Evolutionary conservation across 2,329 filamentous ascomycete genomes (phyloP).

Genomic region (Colletotrichum sp.): DNA sequence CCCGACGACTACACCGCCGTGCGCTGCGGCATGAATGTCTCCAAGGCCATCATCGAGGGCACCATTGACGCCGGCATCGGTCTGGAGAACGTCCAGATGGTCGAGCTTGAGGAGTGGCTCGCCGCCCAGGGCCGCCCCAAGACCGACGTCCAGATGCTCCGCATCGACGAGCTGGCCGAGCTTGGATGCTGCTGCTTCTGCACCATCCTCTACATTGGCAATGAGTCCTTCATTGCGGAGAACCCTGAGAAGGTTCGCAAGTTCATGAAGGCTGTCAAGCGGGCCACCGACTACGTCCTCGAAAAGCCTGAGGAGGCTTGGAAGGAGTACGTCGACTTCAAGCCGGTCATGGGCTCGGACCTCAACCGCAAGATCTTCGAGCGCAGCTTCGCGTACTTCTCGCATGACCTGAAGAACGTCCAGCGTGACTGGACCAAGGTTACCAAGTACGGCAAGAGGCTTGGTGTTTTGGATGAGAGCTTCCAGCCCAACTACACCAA

Average conservation of each 20-base stretch:
- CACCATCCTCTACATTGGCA: slow-evolving; percentile 80
- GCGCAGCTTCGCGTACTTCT: slow-evolving; percentile 79
- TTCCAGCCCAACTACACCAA: slow-evolving; percentile 81
- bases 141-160: slow-evolving; percentile 78
- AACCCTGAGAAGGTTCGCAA: slow-evolving; percentile 69
- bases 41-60: slow-evolving; percentile 75
- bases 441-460: slow-evolving; percentile 75
- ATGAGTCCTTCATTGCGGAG: slow-evolving; percentile 70
- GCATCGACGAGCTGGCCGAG: slow-evolving; percentile 81
- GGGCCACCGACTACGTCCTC: slow-evolving; percentile 75
- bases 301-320: slow-evolving; percentile 67
- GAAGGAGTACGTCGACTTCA: slow-evolving; percentile 73
- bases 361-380: slow-evolving; percentile 83
- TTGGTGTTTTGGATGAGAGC: slow-evolving; percentile 66
- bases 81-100: slow-evolving; percentile 84
- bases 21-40: slow-evolving; percentile 83
- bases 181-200: slow-evolving; percentile 87
- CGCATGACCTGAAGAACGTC: slow-evolving; percentile 76
- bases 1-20: slow-evolving; percentile 77
- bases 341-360: slow-evolving; percentile 70
- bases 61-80: slow-evolving; percentile 78
- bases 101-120: slow-evolving; percentile 81
- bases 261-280: slow-evolving; percentile 77
- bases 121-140: slow-evolving; percentile 64
- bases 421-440: slow-evolving; percentile 79